A percentile compares a stretch with the other conserved stretches of the same genome.
Evolutionary conservation across 1,284 basidiomycete genomes (phyloP).

Genomic region (Sanghuangporus weigelae): DNA sequence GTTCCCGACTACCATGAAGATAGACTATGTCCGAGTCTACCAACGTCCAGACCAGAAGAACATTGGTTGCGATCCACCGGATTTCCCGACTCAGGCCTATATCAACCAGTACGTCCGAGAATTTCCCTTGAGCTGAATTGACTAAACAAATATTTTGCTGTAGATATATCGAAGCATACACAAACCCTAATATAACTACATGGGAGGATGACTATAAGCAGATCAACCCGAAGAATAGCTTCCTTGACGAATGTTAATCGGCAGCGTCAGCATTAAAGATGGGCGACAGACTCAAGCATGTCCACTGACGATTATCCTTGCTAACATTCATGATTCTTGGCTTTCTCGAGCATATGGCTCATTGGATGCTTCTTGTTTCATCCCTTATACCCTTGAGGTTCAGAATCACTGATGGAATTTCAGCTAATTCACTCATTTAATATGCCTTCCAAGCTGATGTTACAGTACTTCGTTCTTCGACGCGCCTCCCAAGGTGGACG

Average conservation of each 20-base stretch:
- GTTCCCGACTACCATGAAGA: slow-evolving; percentile 67
- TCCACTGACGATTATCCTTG: neutral
- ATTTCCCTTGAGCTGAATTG: neutral
- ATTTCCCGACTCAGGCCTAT: slow-evolving; percentile 73
- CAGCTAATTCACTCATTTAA: neutral
- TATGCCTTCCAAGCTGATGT: neutral
- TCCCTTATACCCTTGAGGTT: neutral
- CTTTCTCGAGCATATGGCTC: neutral
- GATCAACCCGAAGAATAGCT: slow-evolving; percentile 53
- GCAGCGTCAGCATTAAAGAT: neutral
- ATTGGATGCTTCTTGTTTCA: neutral
- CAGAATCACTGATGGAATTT: neutral
- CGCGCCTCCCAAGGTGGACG: neutral
- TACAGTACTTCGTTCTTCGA: neutral
- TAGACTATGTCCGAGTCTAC: slow-evolving; percentile 86
- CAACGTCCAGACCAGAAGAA: slow-evolving; percentile 63
- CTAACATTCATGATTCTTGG: neutral
- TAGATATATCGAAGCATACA: slow-evolving; percentile 35
- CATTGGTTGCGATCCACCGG: slow-evolving; percentile 77
- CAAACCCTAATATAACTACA: slow-evolving; percentile 35
- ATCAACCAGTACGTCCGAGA: slow-evolving; percentile 53
- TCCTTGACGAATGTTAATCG: slow-evolving; percentile 46
- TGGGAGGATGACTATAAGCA: slow-evolving; percentile 47
- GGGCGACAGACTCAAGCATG: neutral
- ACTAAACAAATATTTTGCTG: neutral